A percentile compares a stretch with the other conserved stretches of the same genome.
Conservation (phyloP, 2,329 filamentous ascomycete genomes). For the Neopestalotiopsis rosae region DNA sequence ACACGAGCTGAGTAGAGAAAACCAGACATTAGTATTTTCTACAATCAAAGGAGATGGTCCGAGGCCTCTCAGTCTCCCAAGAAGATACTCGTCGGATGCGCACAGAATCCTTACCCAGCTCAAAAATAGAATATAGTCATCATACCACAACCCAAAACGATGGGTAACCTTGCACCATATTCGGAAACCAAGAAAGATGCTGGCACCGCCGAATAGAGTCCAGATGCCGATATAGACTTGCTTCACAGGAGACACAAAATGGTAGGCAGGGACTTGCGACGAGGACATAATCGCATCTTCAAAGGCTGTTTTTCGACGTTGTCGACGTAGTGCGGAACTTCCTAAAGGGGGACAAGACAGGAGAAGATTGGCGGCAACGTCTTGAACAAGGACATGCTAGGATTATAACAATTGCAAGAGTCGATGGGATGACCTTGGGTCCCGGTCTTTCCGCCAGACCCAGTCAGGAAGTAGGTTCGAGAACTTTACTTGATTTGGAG, state of each 20-base stretch:
- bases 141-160: conserved; percentile 21
- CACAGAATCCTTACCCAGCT: conserved; percentile 27
- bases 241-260: conserved; percentile 20
- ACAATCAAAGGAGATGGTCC: background rate
- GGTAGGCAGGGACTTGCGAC: conserved; percentile 6
- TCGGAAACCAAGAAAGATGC: conserved; percentile 26
- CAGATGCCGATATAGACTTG: conserved; percentile 26
- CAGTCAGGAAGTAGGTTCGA: background rate
- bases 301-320: background rate
- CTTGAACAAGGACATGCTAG: background rate
- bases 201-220: conserved; percentile 24
- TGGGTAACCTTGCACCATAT: conserved; percentile 22
- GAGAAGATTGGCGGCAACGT: conserved; percentile 3
- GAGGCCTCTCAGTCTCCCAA: background rate
- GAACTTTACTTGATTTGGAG: background rate
- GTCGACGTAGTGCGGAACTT: background rate
- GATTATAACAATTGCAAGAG: background rate
- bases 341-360: background rate
- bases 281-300: conserved; percentile 15
- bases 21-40: background rate
- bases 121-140: conserved; percentile 27
- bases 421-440: background rate
- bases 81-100: background rate
- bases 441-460: background rate
- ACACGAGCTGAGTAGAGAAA: background rate